These are phyloP conservation scores for Anisodus acutangulus DNA, from an alignment of 257 asterid species.

Conservation along the genomic window DNA sequence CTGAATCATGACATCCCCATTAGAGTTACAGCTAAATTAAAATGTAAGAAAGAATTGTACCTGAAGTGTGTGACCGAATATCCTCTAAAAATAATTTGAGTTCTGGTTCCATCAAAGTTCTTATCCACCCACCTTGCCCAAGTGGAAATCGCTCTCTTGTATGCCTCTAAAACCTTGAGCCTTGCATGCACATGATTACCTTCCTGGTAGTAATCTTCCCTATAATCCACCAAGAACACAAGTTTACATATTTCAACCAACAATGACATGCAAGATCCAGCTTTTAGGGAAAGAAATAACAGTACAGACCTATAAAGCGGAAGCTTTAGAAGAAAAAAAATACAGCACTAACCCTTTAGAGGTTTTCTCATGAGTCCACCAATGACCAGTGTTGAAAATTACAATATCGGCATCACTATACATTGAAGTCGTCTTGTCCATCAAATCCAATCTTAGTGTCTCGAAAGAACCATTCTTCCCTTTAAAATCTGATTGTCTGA, in stretches of 20 bases:
- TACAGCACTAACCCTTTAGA: constrained; percentile 72
- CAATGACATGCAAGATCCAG: not conserved
- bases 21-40: not conserved
- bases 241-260: not conserved
- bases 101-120: constrained; percentile 56
- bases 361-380: constrained; percentile 99
- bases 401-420: constrained; percentile 88
- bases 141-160: constrained; percentile 77
- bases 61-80: constrained; percentile 91
- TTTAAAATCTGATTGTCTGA: constrained; percentile 57
- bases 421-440: constrained; percentile 80
- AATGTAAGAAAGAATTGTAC: constrained; percentile 43
- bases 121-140: constrained; percentile 90
- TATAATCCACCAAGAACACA: constrained; percentile 36
- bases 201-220: constrained; percentile 95
- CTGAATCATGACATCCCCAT: not conserved
- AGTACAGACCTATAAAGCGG: not conserved
- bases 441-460: constrained; percentile 81
- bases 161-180: constrained; percentile 87
- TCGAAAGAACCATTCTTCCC: constrained; percentile 71
- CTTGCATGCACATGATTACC: constrained; percentile 69
- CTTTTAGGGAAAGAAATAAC: not conserved
- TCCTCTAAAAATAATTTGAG: constrained; percentile 81
- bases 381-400: constrained; percentile 90
- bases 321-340: not conserved